Percentiles rank a stretch among this genome's conserved stretches.
These are phyloP conservation scores for Nemania sp. DNA, from an alignment of 2,329 filamentous ascomycete genomes.

Conservation along the genomic window DNA sequence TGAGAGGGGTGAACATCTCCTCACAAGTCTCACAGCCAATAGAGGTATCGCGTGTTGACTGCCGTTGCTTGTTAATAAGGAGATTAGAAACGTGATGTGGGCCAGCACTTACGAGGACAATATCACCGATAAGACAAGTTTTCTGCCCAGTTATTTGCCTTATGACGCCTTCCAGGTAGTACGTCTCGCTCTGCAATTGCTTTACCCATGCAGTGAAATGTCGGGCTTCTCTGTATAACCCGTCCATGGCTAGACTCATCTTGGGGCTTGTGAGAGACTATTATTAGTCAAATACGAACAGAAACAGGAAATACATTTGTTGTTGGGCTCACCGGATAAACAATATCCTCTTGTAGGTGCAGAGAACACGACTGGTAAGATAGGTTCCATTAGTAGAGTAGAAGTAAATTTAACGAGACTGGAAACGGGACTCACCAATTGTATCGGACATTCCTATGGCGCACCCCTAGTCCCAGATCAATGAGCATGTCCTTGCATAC, in stretches of 20 bases:
- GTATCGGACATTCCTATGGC: conserved; percentile 21
- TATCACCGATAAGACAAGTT: conserved; percentile 47
- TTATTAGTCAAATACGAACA: background rate
- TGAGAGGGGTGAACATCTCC: conserved; percentile 19
- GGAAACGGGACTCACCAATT: conserved; percentile 4
- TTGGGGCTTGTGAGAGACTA: conserved; percentile 11
- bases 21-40: conserved; percentile 46
- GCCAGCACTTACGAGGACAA: conserved; percentile 34
- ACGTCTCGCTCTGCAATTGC: conserved; percentile 42
- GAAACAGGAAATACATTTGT: background rate
- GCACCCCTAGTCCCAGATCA: conserved; percentile 16
- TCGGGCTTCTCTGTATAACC: conserved; percentile 16
- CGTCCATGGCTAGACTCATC: conserved; percentile 20
- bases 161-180: conserved; percentile 42
- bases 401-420: background rate
- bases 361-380: conserved; percentile 21
- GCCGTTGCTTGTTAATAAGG: no score
- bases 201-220: conserved; percentile 48
- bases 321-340: conserved; percentile 12
- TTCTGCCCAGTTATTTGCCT: conserved; percentile 38
- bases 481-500: conserved; percentile 22
- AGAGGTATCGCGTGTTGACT: conserved; percentile 18
- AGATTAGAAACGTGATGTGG: no score
- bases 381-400: background rate
- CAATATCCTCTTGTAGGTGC: conserved; percentile 19